These are phyloP conservation scores for Salix caprea DNA, from an alignment of 345 rosid species.

Conservation along the genomic window DNA sequence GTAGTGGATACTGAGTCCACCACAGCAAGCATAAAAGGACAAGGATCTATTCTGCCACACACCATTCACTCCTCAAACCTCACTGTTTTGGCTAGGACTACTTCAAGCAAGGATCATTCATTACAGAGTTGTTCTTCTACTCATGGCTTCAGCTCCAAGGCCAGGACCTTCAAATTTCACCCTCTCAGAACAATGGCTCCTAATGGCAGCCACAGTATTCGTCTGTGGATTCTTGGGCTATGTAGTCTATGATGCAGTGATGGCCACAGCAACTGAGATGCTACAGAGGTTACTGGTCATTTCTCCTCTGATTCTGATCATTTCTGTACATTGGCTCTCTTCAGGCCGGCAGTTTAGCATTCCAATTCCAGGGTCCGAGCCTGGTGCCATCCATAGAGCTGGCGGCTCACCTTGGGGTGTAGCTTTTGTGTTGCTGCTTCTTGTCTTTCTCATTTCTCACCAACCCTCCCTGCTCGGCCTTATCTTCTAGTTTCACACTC, in stretches of 20 bases:
- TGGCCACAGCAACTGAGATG: conserved; percentile 52
- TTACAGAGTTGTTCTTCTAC: background rate
- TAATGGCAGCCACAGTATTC: conserved; percentile 25
- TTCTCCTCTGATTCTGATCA: conserved; percentile 46
- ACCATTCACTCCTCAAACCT: background rate
- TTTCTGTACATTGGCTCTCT: conserved; percentile 52
- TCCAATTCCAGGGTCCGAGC: conserved; percentile 53
- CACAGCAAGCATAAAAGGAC: background rate
- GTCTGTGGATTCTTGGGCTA: conserved; percentile 37
- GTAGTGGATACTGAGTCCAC: background rate
- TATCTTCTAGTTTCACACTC: conserved; percentile 18
- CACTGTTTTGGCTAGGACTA: background rate
- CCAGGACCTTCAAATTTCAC: conserved; percentile 16
- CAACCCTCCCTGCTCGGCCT: conserved; percentile 44
- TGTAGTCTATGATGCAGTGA: conserved; percentile 44
- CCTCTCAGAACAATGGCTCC: conserved; percentile 38
- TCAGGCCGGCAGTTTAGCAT: conserved; percentile 31
- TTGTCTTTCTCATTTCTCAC: conserved; percentile 39
- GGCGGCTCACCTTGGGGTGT: conserved; percentile 60
- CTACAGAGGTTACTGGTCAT: conserved; percentile 42
- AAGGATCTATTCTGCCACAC: background rate
- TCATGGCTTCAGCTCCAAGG: conserved; percentile 27
- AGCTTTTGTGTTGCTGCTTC: conserved; percentile 38
- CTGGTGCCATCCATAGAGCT: conserved; percentile 44
- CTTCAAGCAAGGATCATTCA: background rate